These are phyloP conservation scores for Calvatia gigantea DNA, from an alignment of 768 basidiomycete genomes.

Conservation along the genomic window DNA sequence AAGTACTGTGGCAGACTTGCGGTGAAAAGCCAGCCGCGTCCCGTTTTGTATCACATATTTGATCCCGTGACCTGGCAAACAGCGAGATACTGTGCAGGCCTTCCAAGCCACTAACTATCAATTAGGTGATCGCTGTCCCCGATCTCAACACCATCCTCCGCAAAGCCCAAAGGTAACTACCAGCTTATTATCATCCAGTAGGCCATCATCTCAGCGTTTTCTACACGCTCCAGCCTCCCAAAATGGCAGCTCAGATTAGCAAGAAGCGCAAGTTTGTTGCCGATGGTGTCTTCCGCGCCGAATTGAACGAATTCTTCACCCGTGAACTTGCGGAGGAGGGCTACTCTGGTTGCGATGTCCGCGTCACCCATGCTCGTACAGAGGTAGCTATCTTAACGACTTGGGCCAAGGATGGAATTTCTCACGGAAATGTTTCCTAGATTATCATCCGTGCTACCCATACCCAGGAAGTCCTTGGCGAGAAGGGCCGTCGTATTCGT, in stretches of 20 bases:
- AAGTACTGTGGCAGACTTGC: too few relatives aligned
- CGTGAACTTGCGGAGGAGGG: conserved; percentile 98
- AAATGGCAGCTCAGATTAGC: conserved; percentile 87
- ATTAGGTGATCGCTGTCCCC: conserved; percentile 21
- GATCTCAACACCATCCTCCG: conserved; percentile 23
- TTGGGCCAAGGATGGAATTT: conserved; percentile 2
- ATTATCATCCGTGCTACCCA: conserved; percentile 99
- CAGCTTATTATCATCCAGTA: not conserved
- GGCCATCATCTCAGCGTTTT: not conserved
- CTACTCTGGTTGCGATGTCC: conserved; percentile 99
- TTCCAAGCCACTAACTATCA: conserved; percentile 26
- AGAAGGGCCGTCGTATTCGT: conserved; percentile 99
- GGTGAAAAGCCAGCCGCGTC: too few relatives aligned
- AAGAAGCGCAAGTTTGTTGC: conserved; percentile 99
- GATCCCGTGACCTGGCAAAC: conserved; percentile 25
- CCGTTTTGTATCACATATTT: too few relatives aligned
- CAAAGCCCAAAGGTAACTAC: conserved; percentile 27
- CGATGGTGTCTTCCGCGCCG: conserved; percentile 98
- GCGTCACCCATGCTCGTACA: conserved; percentile 97
- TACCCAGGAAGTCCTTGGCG: conserved; percentile 97
- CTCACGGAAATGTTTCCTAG: conserved; percentile 31
- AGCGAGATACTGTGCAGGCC: conserved; percentile 29
- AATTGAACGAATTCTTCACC: conserved; percentile 98
- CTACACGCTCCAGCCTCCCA: conserved; percentile 20
- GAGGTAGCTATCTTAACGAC: conserved; percentile 51